phyloP scores from a whole-genome alignment of 1,139 yeast species.

The Sugiyamaella novakii region DNA sequence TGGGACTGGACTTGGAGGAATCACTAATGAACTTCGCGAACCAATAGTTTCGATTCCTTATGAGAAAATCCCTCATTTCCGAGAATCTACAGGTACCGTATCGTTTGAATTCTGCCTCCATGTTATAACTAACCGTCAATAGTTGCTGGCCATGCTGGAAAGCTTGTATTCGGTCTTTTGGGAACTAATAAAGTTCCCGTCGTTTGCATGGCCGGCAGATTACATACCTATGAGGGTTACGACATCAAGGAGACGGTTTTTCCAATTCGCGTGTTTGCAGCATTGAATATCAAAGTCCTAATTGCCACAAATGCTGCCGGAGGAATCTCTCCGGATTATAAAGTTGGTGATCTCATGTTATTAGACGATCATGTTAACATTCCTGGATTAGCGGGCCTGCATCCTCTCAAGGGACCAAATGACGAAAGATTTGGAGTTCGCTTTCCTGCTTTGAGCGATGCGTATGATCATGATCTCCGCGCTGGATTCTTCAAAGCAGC shows the following conservation, averaged over 20 bases:
- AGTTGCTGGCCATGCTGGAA: slow-evolving; percentile 88
- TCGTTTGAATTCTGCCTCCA: not conserved
- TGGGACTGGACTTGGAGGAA: slow-evolving; percentile 93
- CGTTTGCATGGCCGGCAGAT: slow-evolving; percentile 89
- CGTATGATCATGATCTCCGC: slow-evolving; percentile 77
- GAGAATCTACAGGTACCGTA: slow-evolving; percentile 64
- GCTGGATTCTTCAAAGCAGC: slow-evolving; percentile 51
- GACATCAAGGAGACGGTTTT: slow-evolving; percentile 77
- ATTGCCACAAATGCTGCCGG: slow-evolving; percentile 95
- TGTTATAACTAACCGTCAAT: not conserved
- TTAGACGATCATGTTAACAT: slow-evolving; percentile 74
- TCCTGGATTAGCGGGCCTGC: slow-evolving; percentile 87
- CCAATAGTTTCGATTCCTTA: slow-evolving; percentile 60
- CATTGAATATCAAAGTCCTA: slow-evolving; percentile 60
- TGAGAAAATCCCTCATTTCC: slow-evolving; percentile 75
- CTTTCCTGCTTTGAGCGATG: slow-evolving; percentile 85
- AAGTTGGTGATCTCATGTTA: slow-evolving; percentile 89
- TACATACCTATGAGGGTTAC: slow-evolving; percentile 92
- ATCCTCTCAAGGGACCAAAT: slow-evolving; percentile 88
- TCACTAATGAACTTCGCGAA: slow-evolving; percentile 56
- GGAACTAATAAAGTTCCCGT: slow-evolving; percentile 74
- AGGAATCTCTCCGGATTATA: slow-evolving; percentile 65
- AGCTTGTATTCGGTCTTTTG: slow-evolving; percentile 74
- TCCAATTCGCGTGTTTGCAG: slow-evolving; percentile 76
- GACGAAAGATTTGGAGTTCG: slow-evolving; percentile 80